Conservation (phyloP, 257 asterid species). For the Eustoma russellianum region DNA sequence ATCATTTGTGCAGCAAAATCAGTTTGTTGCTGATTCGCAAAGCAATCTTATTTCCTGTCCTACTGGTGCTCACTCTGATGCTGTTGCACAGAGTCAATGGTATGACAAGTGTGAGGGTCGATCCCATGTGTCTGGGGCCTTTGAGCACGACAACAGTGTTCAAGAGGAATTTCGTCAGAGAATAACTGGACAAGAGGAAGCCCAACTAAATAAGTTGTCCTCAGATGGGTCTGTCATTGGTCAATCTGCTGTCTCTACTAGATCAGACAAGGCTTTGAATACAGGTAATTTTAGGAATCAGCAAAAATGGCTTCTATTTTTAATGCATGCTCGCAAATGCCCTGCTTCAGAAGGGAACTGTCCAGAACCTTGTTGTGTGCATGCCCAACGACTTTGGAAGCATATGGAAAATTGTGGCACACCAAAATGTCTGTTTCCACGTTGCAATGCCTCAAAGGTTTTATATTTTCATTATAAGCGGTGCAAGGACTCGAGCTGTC, state of each 20-base stretch:
- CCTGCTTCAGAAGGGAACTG: slow-evolving; percentile 82
- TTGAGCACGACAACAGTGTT: slow-evolving; percentile 30
- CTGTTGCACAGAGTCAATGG: slow-evolving; percentile 44
- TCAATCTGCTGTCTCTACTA: slow-evolving; percentile 35
- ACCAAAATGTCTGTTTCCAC: slow-evolving; percentile 45
- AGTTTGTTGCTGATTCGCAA: slow-evolving; percentile 36
- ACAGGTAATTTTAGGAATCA: slow-evolving; percentile 49
- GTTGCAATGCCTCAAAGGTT: slow-evolving; percentile 48
- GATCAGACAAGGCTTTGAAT: slow-evolving; percentile 41
- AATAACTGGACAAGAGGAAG: slow-evolving; percentile 49
- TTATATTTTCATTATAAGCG: slow-evolving; percentile 49
- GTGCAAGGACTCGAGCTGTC: slow-evolving; percentile 59
- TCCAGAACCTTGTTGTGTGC: slow-evolving; percentile 46
- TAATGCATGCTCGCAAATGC: slow-evolving; percentile 86
- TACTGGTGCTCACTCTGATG: slow-evolving; percentile 40
- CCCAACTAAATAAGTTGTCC: slow-evolving; percentile 55
- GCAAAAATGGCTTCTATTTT: slow-evolving; percentile 74
- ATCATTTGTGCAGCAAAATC: slow-evolving; percentile 42
- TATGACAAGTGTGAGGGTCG: slow-evolving; percentile 48
- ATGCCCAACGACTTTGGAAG: slow-evolving; percentile 57
- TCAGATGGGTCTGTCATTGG: slow-evolving; percentile 54
- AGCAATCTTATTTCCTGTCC: slow-evolving; percentile 45
- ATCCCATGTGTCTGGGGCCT: slow-evolving; percentile 37
- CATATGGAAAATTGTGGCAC: slow-evolving; percentile 54
- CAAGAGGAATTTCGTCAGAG: slow-evolving; percentile 55